Conservation (phyloP, 805 yeast species). For the Sugiyamaella valdiviana region DNA sequence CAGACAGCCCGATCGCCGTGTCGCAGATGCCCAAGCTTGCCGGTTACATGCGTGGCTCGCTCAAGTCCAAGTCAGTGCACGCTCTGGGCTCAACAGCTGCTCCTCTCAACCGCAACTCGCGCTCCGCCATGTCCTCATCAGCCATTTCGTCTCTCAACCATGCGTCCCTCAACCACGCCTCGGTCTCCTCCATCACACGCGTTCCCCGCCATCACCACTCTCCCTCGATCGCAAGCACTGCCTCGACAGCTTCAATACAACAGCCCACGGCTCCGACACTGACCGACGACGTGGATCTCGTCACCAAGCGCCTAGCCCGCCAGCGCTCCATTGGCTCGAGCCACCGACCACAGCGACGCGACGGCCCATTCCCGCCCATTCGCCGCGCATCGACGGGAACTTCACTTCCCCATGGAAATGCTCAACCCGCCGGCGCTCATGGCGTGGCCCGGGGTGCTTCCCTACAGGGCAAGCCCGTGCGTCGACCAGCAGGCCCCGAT, state of each 20-base stretch:
- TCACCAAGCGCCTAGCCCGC: constrained; percentile 6
- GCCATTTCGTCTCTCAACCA: background rate
- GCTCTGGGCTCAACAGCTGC: constrained; percentile 1
- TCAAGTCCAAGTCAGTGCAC: constrained; percentile 12
- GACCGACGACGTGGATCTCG: constrained; percentile 6
- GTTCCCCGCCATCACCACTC: background rate
- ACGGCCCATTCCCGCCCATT: background rate
- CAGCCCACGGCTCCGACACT: background rate
- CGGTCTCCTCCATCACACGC: background rate
- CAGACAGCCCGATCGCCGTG: background rate
- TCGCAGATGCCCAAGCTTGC: constrained; percentile 9
- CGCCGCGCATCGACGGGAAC: constrained; percentile 13
- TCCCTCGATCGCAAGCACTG: background rate
- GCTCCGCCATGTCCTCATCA: background rate
- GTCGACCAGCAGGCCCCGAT: background rate
- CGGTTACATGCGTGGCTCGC: constrained; percentile 14
- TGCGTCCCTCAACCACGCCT: background rate
- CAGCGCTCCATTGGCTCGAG: constrained; percentile 7
- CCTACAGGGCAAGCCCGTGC: background rate
- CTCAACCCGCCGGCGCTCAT: constrained; percentile 1
- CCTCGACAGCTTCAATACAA: background rate
- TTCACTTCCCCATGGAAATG: background rate
- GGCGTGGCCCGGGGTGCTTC: background rate
- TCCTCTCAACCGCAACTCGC: background rate
- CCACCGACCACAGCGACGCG: background rate